Evolutionary conservation across 257 asterid species (phyloP), one percentile per base, ranked within the genome.

Genomic region (Nicotiana paniculata): DNA sequence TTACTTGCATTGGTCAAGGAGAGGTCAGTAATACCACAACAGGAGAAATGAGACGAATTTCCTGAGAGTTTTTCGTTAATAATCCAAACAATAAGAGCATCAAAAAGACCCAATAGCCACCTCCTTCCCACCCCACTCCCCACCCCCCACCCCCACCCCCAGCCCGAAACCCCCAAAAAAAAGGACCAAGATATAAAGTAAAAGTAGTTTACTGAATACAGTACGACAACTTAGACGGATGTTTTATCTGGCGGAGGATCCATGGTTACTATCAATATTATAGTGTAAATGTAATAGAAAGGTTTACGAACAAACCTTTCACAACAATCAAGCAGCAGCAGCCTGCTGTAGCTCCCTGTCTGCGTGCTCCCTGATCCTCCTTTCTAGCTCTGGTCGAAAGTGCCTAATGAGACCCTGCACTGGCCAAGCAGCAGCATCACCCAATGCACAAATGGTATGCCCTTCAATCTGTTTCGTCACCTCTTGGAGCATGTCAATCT

Each of bases 391-490:
- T 1, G 99, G 99, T 82, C 99, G 86, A 74, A 96, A 96, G 89
- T 96, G 98, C 91, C 99, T 88, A 81, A 96, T 94, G 82, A 96
- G 98, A 68, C 99, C 99, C 91, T 96, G 99, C 85, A 96, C 99
- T 3, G 99, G 99, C 99, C 99, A 96, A 82, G 98, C 99, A 74
- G 99, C 99, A 68, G 99, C 99, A 79, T 96, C 99, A 33, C 99
- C 98, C 89, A 96, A 87, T 3, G 99, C 98, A 90, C 99, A 96
- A 28, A 96, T 96, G 2, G 99, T 96, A 90, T 96, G 99, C n/a
- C 98, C 99, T 90, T 96, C 99, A 58, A 96, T 96, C 91, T 96
- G 99, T 90, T 96, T 96, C 0, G 99, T 96, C 91, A 96, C 93
- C 90, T 96, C 98, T 75, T 92, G 98, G 84, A 96, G 98, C 99